Percentiles rank a stretch among this genome's conserved stretches.
These are phyloP conservation scores for Lasiosphaeria ovina DNA, from an alignment of 495 filamentous ascomycete species.

Conservation along the genomic window DNA sequence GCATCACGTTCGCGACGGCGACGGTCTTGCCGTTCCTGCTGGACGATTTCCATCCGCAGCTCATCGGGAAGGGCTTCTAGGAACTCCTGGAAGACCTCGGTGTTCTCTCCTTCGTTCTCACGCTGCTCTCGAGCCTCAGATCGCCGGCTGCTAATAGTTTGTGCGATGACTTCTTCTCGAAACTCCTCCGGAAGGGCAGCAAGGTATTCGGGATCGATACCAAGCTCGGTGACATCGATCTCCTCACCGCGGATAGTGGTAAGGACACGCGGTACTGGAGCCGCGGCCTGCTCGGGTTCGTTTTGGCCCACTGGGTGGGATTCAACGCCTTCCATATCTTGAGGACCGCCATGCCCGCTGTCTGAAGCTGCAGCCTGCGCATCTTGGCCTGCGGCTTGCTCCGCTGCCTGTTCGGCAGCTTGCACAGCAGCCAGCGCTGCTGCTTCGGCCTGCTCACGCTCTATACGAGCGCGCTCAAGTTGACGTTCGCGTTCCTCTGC, in stretches of 20 bases:
- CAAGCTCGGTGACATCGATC: slow-evolving; percentile 87
- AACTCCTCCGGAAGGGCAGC: slow-evolving; percentile 93
- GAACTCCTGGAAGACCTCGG: slow-evolving; percentile 92
- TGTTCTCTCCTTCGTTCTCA: slow-evolving; percentile 70
- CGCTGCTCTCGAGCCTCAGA: slow-evolving; percentile 69
- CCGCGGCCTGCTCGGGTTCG: slow-evolving; percentile 27
- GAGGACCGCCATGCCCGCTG: slow-evolving; percentile 31
- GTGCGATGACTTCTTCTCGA: slow-evolving; percentile 90
- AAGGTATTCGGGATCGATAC: slow-evolving; percentile 91
- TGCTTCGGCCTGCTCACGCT: slow-evolving; percentile 49
- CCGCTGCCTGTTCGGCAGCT: slow-evolving; percentile 9
- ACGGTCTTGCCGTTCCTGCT: slow-evolving; percentile 84
- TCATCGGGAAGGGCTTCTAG: slow-evolving; percentile 87
- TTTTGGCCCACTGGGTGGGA: slow-evolving; percentile 41
- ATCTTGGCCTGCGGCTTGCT: slow-evolving; percentile 4
- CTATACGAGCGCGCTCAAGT: slow-evolving; percentile 21
- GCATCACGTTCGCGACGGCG: slow-evolving; percentile 85
- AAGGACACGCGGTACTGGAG: slow-evolving; percentile 55
- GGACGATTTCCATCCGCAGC: slow-evolving; percentile 83
- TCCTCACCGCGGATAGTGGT: slow-evolving; percentile 81
- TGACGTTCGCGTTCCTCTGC: slow-evolving; percentile 54
- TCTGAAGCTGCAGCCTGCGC: background rate
- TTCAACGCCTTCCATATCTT: slow-evolving; percentile 89
- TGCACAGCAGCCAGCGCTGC: slow-evolving; percentile 36
- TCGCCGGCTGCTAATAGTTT: slow-evolving; percentile 78